Evolutionary conservation across 495 filamentous ascomycete species (phyloP).

Genomic region (Lepraria neglecta): DNA sequence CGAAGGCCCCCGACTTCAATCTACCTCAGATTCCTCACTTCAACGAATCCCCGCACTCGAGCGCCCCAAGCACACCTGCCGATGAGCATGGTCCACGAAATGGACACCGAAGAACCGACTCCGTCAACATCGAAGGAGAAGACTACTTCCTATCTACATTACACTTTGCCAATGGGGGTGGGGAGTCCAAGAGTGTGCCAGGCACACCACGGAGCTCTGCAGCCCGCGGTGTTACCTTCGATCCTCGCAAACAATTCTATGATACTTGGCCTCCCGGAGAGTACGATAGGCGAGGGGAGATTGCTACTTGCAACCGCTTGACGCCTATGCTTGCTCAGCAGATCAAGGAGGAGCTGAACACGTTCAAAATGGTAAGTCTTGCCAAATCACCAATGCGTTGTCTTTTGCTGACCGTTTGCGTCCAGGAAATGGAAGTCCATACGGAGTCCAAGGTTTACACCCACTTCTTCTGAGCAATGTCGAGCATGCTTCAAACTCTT

Average conservation of each 20-base stretch:
- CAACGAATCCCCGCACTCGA: constrained; percentile 74
- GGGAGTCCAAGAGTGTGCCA: constrained; percentile 67
- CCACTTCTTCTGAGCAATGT: constrained; percentile 76
- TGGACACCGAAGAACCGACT: constrained; percentile 55
- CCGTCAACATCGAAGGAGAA: constrained; percentile 67
- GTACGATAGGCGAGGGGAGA: constrained; percentile 92
- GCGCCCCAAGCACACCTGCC: constrained; percentile 72
- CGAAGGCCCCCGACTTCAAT: constrained; percentile 42
- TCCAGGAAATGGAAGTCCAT: constrained; percentile 99
- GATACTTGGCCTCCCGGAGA: constrained; percentile 94
- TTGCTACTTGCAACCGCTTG: constrained; percentile 95
- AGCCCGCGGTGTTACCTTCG: constrained; percentile 79
- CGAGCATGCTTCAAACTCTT: not conserved
- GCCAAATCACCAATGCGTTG: not conserved
- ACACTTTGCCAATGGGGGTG: constrained; percentile 53
- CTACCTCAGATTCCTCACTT: constrained; percentile 50
- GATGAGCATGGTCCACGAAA: constrained; percentile 54
- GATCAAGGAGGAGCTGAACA: constrained; percentile 99
- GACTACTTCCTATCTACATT: constrained; percentile 80
- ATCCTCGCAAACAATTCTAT: constrained; percentile 86
- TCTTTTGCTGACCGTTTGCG: constrained; percentile 34
- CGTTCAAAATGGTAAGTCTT: constrained; percentile 93
- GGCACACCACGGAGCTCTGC: constrained; percentile 60
- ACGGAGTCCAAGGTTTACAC: constrained; percentile 98
- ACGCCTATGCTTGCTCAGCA: constrained; percentile 97